phyloP scores from a whole-genome alignment of 140 eudicot species.

The Stevia rebaudiana region DNA sequence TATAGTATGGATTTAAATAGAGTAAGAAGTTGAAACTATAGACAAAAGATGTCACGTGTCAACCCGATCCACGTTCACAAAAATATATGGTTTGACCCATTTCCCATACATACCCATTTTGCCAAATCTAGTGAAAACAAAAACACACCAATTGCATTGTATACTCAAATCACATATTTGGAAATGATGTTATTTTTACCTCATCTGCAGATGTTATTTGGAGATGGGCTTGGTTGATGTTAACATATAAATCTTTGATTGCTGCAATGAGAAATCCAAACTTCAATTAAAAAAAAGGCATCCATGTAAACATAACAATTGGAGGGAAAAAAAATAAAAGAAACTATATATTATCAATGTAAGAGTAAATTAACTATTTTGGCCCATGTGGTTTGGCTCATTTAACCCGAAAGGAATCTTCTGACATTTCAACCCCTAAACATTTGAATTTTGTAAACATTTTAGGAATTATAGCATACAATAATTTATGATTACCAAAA shows the following conservation, averaged over 20 bases:
- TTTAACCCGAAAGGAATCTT: no score
- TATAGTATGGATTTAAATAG: no score
- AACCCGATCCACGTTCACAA: not conserved
- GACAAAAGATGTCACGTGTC: not conserved
- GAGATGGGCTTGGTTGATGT: constrained; percentile 64
- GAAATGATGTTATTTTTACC: constrained; percentile 36
- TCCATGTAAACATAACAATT: not conserved
- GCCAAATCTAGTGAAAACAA: not conserved
- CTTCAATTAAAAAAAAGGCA: constrained; percentile 3
- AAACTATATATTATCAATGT: not conserved
- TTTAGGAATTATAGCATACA: no score
- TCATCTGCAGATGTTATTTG: constrained; percentile 54
- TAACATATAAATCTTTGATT: constrained; percentile 46
- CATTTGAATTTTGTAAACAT: no score
- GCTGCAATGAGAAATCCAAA: constrained; percentile 44
- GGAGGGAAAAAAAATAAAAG: not conserved
- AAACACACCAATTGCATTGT: not conserved
- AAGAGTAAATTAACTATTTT: no score
- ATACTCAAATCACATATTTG: not conserved
- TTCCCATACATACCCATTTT: not conserved
- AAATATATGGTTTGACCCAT: not conserved
- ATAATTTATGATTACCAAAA: not conserved
- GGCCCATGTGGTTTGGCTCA: no score
- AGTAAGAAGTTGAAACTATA: not conserved
- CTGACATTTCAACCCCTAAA: no score